Evolutionary conservation across 805 yeast species (phyloP).

Genomic region (Candida palmyrensis): DNA sequence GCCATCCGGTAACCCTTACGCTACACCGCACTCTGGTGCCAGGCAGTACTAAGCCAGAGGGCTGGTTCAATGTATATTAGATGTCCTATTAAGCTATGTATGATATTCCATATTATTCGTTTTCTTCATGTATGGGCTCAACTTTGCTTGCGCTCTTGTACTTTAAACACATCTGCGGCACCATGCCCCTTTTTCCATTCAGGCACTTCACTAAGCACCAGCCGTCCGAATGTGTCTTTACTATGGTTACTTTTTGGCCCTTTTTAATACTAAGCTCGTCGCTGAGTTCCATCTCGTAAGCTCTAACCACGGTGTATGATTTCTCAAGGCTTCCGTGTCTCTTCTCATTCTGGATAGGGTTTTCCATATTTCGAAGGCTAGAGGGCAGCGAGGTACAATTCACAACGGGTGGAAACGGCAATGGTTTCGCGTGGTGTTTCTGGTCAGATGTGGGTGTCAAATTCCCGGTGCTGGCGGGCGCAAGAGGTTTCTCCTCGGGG

Average conservation of each 20-base stretch:
- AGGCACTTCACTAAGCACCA: slow-evolving; percentile 36
- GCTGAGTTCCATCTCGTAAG: slow-evolving; percentile 21
- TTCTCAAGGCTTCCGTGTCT: neutral
- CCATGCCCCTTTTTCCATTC: slow-evolving; percentile 26
- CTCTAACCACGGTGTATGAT: slow-evolving; percentile 18
- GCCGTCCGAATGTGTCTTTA: slow-evolving; percentile 27
- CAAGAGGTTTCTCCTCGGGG: too few species aligned
- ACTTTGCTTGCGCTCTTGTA: slow-evolving; percentile 1
- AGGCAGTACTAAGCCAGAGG: too few species aligned
- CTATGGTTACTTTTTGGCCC: slow-evolving; percentile 25
- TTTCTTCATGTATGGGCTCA: neutral
- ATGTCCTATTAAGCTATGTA: slow-evolving; percentile 1
- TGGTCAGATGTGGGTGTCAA: too few species aligned
- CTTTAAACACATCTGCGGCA: slow-evolving; percentile 26
- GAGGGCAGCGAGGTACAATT: neutral
- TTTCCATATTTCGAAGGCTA: slow-evolving; percentile 2
- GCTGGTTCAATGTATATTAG: too few species aligned
- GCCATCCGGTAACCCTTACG: too few species aligned
- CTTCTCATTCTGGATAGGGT: neutral
- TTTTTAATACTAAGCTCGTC: slow-evolving; percentile 29
- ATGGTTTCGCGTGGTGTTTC: too few species aligned
- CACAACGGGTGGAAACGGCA: slow-evolving; percentile 1
- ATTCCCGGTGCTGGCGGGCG: too few species aligned
- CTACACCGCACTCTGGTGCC: too few species aligned
- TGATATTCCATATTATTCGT: slow-evolving; percentile 1